phyloP scores from a whole-genome alignment of 305 asterid species.

The Petunia hybrid region DNA sequence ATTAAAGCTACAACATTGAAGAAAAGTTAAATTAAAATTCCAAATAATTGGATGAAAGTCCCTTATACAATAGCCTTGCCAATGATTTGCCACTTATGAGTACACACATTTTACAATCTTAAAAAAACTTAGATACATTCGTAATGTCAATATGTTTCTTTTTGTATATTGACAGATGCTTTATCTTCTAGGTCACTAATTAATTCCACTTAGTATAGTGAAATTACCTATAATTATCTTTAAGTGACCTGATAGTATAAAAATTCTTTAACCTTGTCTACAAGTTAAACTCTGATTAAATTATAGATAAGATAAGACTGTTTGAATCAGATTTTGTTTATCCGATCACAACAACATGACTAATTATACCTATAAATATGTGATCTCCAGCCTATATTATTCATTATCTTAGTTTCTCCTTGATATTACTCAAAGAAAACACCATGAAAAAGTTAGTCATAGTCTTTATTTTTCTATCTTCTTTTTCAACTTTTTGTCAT shows the following conservation, averaged over 20 bases:
- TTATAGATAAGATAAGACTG: not conserved
- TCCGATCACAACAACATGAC: not conserved
- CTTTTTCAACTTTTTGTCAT: slow-evolving; percentile 32
- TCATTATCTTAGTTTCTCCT: not conserved
- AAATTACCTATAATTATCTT: not conserved
- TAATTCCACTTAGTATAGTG: no score
- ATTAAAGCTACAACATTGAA: not conserved
- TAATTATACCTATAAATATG: not conserved
- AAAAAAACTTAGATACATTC: no score
- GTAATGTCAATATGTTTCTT: no score
- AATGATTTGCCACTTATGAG: not conserved
- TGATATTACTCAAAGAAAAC: not conserved
- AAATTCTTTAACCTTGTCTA: not conserved
- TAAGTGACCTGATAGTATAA: not conserved
- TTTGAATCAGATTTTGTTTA: not conserved
- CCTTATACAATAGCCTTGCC: not conserved
- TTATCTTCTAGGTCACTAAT: no score
- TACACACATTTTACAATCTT: no score
- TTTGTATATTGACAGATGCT: no score
- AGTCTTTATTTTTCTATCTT: slow-evolving; percentile 23
- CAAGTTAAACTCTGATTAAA: not conserved
- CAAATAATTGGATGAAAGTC: not conserved
- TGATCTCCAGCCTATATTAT: not conserved
- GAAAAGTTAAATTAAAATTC: not conserved
- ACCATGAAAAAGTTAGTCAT: not conserved